Conservation (phyloP, 2,329 filamentous ascomycete species). For the Aspergillus texensis region DNA sequence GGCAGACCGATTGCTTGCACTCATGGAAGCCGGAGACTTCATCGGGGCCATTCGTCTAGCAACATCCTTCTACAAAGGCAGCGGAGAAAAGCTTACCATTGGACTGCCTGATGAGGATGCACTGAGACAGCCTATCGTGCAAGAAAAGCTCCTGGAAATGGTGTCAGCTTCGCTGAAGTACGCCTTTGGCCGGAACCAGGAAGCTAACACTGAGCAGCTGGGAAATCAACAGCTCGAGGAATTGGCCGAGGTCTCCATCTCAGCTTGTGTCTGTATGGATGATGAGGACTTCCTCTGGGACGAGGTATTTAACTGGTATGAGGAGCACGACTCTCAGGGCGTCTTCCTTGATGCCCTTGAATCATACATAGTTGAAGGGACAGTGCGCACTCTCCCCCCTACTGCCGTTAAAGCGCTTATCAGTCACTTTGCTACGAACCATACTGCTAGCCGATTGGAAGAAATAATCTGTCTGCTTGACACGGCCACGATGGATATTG, state of each 20-base stretch:
- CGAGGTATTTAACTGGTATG: constrained; percentile 86
- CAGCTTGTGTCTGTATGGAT: constrained; percentile 75
- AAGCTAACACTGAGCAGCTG: constrained; percentile 52
- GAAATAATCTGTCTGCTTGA: constrained; percentile 94
- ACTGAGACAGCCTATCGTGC: constrained; percentile 77
- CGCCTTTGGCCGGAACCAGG: constrained; percentile 69
- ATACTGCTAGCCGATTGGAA: constrained; percentile 77
- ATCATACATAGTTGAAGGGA: constrained; percentile 78
- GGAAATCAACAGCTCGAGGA: constrained; percentile 69
- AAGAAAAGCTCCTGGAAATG: constrained; percentile 88
- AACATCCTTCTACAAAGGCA: constrained; percentile 87
- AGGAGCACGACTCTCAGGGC: constrained; percentile 71
- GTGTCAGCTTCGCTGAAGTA: constrained; percentile 90
- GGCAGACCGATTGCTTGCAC: constrained; percentile 87
- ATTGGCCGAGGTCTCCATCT: constrained; percentile 80
- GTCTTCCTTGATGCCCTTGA: constrained; percentile 89
- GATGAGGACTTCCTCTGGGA: constrained; percentile 87
- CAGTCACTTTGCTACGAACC: constrained; percentile 74
- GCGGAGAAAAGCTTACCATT: constrained; percentile 91
- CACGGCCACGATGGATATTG: constrained; percentile 86
- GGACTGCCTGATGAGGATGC: constrained; percentile 83
- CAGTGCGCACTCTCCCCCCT: constrained; percentile 76
- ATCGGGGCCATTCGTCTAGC: constrained; percentile 88
- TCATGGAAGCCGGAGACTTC: constrained; percentile 98
- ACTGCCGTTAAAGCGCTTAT: constrained; percentile 84